Evolutionary conservation across 2,329 filamentous ascomycete genomes (phyloP).

Genomic region (Xenosphaeropsis pyriputrescens): DNA sequence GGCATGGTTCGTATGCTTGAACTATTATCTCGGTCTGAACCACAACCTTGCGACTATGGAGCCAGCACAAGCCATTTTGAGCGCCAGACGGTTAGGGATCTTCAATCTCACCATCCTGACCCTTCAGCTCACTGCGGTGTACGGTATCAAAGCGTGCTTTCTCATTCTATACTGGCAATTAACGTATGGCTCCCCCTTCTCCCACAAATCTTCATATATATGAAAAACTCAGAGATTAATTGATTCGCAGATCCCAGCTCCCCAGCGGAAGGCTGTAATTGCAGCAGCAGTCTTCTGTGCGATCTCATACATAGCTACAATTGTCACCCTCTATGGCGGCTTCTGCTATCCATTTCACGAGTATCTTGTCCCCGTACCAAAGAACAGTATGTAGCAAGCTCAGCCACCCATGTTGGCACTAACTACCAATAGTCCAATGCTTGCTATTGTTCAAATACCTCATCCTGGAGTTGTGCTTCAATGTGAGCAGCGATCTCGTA

Average conservation of each 20-base stretch:
- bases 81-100: too few relatives aligned
- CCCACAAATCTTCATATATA: background rate
- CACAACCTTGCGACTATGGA: too few relatives aligned
- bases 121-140: too few relatives aligned
- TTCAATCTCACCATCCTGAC: too few relatives aligned
- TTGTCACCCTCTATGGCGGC: background rate
- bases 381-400: background rate
- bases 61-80: too few relatives aligned
- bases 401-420: background rate
- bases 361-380: background rate
- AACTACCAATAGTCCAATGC: background rate
- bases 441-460: background rate
- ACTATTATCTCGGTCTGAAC: too few relatives aligned
- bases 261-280: background rate
- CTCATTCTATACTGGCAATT: background rate
- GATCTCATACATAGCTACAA: background rate
- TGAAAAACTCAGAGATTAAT: too few relatives aligned
- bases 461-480: background rate
- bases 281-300: background rate
- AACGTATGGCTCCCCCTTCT: background rate
- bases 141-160: background rate
- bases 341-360: slow-evolving; percentile 1
- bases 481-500: too few relatives aligned
- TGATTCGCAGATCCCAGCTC: background rate
- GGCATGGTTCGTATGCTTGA: too few relatives aligned